Evolutionary conservation across 129 eudicot species (phyloP).

Genomic region (Oenanthe sinensis): DNA sequence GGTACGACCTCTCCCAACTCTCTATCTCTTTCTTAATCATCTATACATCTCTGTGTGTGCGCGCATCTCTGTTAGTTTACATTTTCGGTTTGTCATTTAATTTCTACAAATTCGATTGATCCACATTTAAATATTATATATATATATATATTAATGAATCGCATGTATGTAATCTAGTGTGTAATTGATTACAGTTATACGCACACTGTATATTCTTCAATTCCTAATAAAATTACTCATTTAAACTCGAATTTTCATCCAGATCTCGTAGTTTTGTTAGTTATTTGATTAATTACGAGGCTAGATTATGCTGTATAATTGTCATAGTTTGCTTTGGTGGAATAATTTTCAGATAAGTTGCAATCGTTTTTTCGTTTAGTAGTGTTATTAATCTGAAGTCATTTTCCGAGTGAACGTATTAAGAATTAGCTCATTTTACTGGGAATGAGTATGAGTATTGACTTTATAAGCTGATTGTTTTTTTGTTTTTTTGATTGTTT

Average conservation of each 20-base stretch:
- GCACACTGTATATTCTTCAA: background rate
- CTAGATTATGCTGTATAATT: background rate
- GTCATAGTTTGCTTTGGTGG: background rate
- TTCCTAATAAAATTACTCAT: background rate
- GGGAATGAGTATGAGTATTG: background rate
- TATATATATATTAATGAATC: background rate
- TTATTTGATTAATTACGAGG: background rate
- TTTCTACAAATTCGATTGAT: background rate
- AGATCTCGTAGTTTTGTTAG: constrained; percentile 9
- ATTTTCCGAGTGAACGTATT: background rate
- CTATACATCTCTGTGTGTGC: background rate
- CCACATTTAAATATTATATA: background rate
- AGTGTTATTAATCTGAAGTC: background rate
- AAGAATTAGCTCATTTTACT: background rate
- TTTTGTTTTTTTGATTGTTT: constrained; percentile 8
- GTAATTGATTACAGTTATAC: background rate
- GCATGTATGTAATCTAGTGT: background rate
- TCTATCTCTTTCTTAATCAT: background rate
- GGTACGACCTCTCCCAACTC: background rate
- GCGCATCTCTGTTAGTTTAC: background rate
- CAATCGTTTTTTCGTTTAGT: background rate
- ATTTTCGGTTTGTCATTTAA: background rate
- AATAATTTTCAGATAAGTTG: background rate
- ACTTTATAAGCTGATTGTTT: no score
- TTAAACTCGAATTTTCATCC: no score